A percentile compares a stretch with the other conserved stretches of the same genome.
Evolutionary conservation across 2,329 filamentous ascomycete genomes (phyloP).

Genomic region (Fusarium succisae): DNA sequence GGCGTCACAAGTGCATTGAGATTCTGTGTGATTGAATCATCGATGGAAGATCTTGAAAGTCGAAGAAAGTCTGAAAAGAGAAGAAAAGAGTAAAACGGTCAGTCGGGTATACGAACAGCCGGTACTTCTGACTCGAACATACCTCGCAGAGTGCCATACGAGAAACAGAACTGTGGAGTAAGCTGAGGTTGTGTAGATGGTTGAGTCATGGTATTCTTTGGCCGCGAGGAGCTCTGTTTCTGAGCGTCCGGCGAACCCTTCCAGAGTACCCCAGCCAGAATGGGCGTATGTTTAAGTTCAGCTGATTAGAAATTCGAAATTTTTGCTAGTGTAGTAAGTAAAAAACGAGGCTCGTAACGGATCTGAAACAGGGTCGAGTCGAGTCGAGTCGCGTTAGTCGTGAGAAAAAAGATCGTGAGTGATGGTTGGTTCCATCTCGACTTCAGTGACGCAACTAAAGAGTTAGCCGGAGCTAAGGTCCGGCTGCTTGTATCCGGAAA

Average conservation of each 20-base stretch:
- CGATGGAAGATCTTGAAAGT: conserved; percentile 82
- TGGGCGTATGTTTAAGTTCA: conserved; percentile 41
- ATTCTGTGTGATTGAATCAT: conserved; percentile 91
- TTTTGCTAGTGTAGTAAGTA: conserved; percentile 4
- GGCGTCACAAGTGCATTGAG: conserved; percentile 90
- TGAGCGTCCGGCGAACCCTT: conserved; percentile 54
- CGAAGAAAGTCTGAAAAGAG: conserved; percentile 82
- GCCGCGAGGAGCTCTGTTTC: conserved; percentile 41
- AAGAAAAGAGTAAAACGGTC: background rate
- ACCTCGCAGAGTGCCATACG: conserved; percentile 75
- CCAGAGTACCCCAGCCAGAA: conserved; percentile 62
- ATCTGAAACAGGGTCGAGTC: conserved; percentile 18
- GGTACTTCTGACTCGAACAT: conserved; percentile 30
- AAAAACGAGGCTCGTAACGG: conserved; percentile 13
- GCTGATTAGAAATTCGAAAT: background rate
- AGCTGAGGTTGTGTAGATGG: conserved; percentile 61
- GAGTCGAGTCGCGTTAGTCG: conserved; percentile 5
- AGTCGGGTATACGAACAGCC: background rate
- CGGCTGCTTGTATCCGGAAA: conserved; percentile 5
- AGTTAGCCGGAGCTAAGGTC: conserved; percentile 13
- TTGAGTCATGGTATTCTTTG: conserved; percentile 56
- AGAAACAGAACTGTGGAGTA: conserved; percentile 82
- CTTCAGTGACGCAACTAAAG: conserved; percentile 39
- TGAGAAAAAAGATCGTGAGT: background rate
- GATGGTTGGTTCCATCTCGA: background rate